Evolutionary conservation across 169 alveolate genomes (phyloP).

Genomic region (Cryptosporidium andersoni): DNA sequence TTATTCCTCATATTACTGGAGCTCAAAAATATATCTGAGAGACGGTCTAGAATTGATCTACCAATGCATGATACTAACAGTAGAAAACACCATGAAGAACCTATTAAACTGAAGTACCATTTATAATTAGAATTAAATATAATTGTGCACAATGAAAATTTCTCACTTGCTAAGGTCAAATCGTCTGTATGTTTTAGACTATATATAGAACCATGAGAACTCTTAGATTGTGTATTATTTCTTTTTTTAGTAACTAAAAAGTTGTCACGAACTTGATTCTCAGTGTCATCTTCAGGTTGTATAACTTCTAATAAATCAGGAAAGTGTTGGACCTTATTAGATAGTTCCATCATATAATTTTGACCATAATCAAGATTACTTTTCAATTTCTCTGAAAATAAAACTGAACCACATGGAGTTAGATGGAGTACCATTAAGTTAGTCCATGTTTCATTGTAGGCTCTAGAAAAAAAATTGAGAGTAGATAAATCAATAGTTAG

Average conservation of each 20-base stretch:
- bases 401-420: slow-evolving; percentile 3
- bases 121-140: background rate
- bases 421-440: background rate
- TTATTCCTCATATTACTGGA: background rate
- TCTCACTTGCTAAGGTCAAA: too few species aligned
- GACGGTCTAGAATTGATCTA: slow-evolving; percentile 36
- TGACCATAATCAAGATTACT: too few species aligned
- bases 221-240: slow-evolving; percentile 1
- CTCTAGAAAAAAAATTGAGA: slow-evolving; percentile 4
- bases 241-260: slow-evolving; percentile 9
- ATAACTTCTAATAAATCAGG: background rate
- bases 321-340: background rate
- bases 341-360: background rate
- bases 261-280: slow-evolving; percentile 15
- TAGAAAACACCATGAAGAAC: slow-evolving; percentile 25
- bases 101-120: slow-evolving; percentile 43
- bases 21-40: slow-evolving; percentile 46
- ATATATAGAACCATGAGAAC: too few species aligned
- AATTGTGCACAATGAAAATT: too few species aligned
- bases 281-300: slow-evolving; percentile 18
- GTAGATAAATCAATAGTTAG: slow-evolving; percentile 50
- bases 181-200: too few species aligned
- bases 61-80: slow-evolving; percentile 35
- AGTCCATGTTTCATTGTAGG: too few species aligned
- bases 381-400: too few species aligned